phyloP scores from a whole-genome alignment of 176 grass and related monocot genomes.

The Poa pratensis region DNA sequence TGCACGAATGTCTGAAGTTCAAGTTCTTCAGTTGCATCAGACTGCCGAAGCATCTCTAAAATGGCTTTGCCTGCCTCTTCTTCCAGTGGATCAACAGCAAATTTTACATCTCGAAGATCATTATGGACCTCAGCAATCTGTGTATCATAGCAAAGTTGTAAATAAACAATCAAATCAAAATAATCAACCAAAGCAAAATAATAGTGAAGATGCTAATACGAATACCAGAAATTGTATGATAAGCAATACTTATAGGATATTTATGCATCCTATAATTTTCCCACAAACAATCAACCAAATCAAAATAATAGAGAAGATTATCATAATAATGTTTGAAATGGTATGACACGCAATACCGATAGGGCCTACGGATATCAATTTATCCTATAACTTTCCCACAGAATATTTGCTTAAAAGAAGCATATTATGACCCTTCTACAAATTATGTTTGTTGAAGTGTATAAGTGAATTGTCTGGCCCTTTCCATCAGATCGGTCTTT shows the following conservation, averaged over 20 bases:
- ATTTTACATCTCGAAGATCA: slow-evolving; percentile 70
- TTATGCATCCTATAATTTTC: background rate
- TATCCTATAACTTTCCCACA: background rate
- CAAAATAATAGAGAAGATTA: background rate
- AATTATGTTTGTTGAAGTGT: too few species aligned
- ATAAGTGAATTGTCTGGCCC: too few species aligned
- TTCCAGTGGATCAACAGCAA: slow-evolving; percentile 71
- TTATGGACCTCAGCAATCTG: slow-evolving; percentile 80
- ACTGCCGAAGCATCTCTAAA: slow-evolving; percentile 64
- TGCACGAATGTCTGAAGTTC: slow-evolving; percentile 69
- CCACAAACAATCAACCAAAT: slow-evolving; percentile 36
- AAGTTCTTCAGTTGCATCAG: slow-evolving; percentile 67
- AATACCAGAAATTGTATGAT: slow-evolving; percentile 33
- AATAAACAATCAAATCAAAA: slow-evolving; percentile 34
- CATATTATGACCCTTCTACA: slow-evolving; percentile 22
- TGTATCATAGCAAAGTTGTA: slow-evolving; percentile 32
- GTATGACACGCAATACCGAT: slow-evolving; percentile 28
- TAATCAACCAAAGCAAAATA: slow-evolving; percentile 9
- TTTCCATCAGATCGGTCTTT: too few species aligned
- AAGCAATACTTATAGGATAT: slow-evolving; percentile 16
- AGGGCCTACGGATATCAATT: background rate
- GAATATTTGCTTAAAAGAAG: slow-evolving; percentile 11
- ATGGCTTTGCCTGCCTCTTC: slow-evolving; percentile 77
- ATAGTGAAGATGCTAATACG: background rate
- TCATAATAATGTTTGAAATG: slow-evolving; percentile 22